A percentile compares a stretch with the other conserved stretches of the same genome.
Conservation (phyloP, 1,284 basidiomycete species). For the Ustilago lituana region DNA sequence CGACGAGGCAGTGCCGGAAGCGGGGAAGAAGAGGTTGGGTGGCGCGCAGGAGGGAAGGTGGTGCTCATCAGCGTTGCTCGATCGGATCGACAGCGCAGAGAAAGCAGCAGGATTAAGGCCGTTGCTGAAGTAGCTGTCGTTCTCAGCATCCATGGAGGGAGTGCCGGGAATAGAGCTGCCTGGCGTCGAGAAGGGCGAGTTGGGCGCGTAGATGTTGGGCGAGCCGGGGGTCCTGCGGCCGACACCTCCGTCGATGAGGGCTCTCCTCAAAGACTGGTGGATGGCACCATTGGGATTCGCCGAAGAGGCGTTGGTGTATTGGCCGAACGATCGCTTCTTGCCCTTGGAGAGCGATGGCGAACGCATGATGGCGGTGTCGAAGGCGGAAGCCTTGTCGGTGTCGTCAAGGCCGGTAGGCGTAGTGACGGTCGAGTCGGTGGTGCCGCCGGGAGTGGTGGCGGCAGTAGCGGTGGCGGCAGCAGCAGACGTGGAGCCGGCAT, state of each 20-base stretch:
- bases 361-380: slow-evolving; percentile 62
- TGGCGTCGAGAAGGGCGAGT: slow-evolving; percentile 66
- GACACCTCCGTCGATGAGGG: slow-evolving; percentile 64
- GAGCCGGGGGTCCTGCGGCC: slow-evolving; percentile 50
- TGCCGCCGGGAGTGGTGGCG: slow-evolving; percentile 16
- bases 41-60: slow-evolving; percentile 66
- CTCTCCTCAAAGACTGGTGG: slow-evolving; percentile 62
- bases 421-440: slow-evolving; percentile 28
- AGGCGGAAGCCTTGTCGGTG: slow-evolving; percentile 58
- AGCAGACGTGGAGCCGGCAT: slow-evolving; percentile 28
- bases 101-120: slow-evolving; percentile 60
- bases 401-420: slow-evolving; percentile 39
- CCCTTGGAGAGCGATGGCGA: slow-evolving; percentile 54
- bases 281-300: slow-evolving; percentile 40
- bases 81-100: slow-evolving; percentile 60
- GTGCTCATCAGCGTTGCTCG: slow-evolving; percentile 52
- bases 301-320: slow-evolving; percentile 46
- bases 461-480: slow-evolving; percentile 23
- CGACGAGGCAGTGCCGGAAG: slow-evolving; percentile 48
- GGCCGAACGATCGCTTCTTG: slow-evolving; percentile 65
- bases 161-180: slow-evolving; percentile 63
- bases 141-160: slow-evolving; percentile 55
- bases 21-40: slow-evolving; percentile 67
- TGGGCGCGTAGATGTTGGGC: slow-evolving; percentile 60
- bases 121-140: slow-evolving; percentile 58